These are phyloP conservation scores for Ottelia alismoides DNA, from an alignment of 106 monocot species.

Conservation along the genomic window DNA sequence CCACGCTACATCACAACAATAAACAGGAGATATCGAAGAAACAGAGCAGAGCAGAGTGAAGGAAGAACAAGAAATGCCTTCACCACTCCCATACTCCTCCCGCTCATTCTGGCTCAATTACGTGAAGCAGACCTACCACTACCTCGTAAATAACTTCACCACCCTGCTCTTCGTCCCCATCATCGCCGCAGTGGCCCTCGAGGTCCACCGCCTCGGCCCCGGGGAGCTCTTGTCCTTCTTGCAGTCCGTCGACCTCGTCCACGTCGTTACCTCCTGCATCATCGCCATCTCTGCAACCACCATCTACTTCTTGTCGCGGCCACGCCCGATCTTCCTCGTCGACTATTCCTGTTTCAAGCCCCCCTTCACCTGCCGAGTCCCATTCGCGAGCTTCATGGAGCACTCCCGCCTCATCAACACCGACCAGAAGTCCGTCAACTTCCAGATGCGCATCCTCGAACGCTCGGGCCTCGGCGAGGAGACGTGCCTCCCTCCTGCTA, in stretches of 20 bases:
- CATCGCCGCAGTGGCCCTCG: neutral
- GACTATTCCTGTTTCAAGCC: conserved; percentile 19
- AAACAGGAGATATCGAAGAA: no score
- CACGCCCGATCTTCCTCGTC: conserved; percentile 16
- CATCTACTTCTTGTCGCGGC: conserved; percentile 14
- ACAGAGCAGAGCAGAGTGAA: neutral
- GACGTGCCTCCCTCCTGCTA: conserved; percentile 19
- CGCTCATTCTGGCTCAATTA: conserved; percentile 29
- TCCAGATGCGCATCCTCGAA: conserved; percentile 23
- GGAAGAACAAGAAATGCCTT: neutral
- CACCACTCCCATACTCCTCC: neutral
- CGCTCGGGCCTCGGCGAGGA: conserved; percentile 22
- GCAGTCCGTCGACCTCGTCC: conserved; percentile 1
- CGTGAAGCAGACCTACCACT: conserved; percentile 66
- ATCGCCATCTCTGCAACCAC: neutral
- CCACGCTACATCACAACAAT: no score
- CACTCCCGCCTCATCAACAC: conserved; percentile 14
- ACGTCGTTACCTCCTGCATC: neutral
- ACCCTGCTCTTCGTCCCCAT: conserved; percentile 14
- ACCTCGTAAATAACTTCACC: conserved; percentile 52
- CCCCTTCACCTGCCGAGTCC: conserved; percentile 16
- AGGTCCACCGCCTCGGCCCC: neutral
- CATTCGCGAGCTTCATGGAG: conserved; percentile 21
- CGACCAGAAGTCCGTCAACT: conserved; percentile 10
- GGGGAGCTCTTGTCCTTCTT: neutral